Base-by-base conservation (phyloP, 2,329 filamentous ascomycete species). In the Cercospora sesami region DNA sequence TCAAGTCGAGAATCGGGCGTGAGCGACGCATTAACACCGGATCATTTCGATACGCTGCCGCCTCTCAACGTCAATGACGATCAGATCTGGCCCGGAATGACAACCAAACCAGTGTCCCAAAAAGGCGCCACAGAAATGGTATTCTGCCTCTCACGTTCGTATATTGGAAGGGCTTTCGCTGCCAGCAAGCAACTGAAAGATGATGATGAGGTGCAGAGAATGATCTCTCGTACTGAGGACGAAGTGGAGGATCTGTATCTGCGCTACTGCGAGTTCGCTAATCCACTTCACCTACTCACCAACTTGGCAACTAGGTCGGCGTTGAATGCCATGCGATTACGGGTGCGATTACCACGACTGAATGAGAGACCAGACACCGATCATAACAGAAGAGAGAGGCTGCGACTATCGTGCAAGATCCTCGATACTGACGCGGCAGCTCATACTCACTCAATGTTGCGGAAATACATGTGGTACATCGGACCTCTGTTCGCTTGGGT, bases 61-160 rank as follows among this genome's bases (percentile, higher is more conserved):
- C 77, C 78, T 0, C 36, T 75, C 1, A 80, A 79, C 63, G 69
- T 80, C 53, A 75, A 80, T 58, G 78, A 80, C 57, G 69, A 69
- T 31, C 75, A 81, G 51, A 75, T 80, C 18, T 73, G 72, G 67
- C 77, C 75, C 0, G 83, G 85, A 0, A 86, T 83, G 70, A 77
- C 82, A 4, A 76, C 81, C 1, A 86, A 86, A 0, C 69, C 77
- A 1, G 60, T 68, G 5, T 80, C 84, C 48, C 82, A 83, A 5
- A 76, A 81, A 6, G 86, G 85, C 1, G 76, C 85, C 0, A 89
- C 87, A 0, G 87, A 90, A 6, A 80, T 79, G 61, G 82, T 83
- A 70, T 83, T 82, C 74, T 82, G 80, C 69, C 75, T 81, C 8
- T 78, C 82, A 2, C 78, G 83, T 28, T 78, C 79, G 21, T 77